These are phyloP conservation scores for Xanthoconium purpureum DNA, from an alignment of 768 basidiomycete species.

Conservation along the genomic window DNA sequence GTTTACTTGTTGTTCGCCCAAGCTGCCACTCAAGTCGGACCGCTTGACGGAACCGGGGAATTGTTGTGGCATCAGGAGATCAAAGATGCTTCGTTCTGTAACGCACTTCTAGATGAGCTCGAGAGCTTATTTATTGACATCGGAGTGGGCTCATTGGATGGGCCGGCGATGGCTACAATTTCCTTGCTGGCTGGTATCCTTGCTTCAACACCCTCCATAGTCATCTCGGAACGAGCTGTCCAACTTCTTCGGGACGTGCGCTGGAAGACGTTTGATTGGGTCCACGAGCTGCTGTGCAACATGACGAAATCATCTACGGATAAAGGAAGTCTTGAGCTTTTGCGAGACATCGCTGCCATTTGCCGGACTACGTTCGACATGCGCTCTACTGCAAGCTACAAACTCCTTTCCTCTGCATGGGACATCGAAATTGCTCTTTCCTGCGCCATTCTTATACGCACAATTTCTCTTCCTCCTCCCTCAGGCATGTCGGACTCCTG, in stretches of 20 bases:
- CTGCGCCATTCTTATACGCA: background rate
- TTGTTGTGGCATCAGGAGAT: background rate
- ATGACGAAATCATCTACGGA: too few species aligned
- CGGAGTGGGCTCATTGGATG: background rate
- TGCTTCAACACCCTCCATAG: background rate
- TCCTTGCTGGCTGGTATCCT: background rate
- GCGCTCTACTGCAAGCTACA: fast-evolving
- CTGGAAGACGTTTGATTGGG: background rate
- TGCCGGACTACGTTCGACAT: background rate
- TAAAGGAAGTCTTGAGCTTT: background rate
- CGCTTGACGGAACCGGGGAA: background rate
- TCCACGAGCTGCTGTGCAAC: too few species aligned
- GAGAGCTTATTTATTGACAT: background rate
- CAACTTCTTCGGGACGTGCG: too few species aligned
- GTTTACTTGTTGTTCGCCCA: background rate
- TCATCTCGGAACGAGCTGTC: too few species aligned
- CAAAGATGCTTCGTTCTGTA: background rate
- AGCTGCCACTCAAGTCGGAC: background rate
- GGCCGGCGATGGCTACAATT: background rate
- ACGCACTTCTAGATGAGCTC: background rate
- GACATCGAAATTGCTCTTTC: background rate
- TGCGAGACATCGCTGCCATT: background rate
- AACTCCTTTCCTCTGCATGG: background rate
- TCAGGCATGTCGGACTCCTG: background rate
- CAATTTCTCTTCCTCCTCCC: background rate